Evolutionary conservation across 345 rosid genomes (phyloP).

Genomic region (Eucalyptus grandis): DNA sequence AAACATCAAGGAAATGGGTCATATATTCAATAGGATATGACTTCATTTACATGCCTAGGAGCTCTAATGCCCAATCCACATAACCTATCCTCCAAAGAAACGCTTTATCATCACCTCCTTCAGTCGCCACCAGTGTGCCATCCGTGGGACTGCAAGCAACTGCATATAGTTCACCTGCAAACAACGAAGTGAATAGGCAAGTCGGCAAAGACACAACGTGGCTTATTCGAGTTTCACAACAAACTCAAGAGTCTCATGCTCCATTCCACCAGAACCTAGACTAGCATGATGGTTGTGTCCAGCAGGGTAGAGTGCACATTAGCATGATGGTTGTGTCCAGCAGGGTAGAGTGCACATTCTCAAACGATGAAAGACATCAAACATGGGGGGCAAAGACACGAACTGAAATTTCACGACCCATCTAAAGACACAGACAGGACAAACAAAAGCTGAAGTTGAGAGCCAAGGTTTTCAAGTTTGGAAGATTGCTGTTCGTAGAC

Average conservation of each 20-base stretch:
- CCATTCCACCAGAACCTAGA: not conserved
- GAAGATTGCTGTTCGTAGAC: not conserved
- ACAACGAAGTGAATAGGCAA: not conserved
- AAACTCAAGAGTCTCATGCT: not conserved
- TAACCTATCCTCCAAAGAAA: slow-evolving; percentile 73
- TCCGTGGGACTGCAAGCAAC: slow-evolving; percentile 75
- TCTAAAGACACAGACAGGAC: not conserved
- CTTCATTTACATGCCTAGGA: slow-evolving; percentile 17
- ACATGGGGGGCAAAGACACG: not conserved
- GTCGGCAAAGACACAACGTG: not conserved
- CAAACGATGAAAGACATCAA: not conserved
- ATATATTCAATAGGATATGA: not conserved
- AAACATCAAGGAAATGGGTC: not conserved
- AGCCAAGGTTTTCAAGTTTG: not conserved
- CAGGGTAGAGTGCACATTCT: not conserved
- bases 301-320: not conserved
- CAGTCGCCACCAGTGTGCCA: slow-evolving; percentile 63
- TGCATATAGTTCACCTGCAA: slow-evolving; percentile 57
- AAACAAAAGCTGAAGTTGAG: not conserved
- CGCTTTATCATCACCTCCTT: slow-evolving; percentile 74
- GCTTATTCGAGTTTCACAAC: not conserved
- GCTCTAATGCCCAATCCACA: slow-evolving; percentile 76
- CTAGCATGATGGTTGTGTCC: not conserved
- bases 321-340: not conserved
- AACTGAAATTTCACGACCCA: not conserved